These are phyloP conservation scores for Clathrospora elynae DNA, from an alignment of 2,329 filamentous ascomycete genomes.

Conservation along the genomic window DNA sequence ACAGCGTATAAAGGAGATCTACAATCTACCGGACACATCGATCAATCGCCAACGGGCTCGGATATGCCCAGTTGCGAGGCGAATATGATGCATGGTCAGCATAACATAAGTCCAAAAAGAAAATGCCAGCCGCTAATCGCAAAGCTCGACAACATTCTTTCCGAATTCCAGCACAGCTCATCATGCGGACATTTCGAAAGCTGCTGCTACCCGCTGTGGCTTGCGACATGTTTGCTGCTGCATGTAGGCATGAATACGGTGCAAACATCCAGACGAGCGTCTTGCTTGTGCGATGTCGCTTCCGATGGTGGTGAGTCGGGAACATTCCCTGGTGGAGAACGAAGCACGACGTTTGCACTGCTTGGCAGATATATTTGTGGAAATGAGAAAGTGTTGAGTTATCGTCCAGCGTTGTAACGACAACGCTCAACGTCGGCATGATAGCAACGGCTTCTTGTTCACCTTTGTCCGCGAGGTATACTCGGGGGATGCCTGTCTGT, in stretches of 20 bases:
- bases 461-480: too few species aligned
- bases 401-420: too few species aligned
- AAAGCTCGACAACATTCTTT: not conserved
- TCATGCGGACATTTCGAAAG: constrained; percentile 5
- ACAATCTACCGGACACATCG: too few species aligned
- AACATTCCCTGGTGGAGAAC: constrained; percentile 3
- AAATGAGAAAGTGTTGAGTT: constrained; percentile 3
- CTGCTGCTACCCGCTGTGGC: constrained; percentile 14
- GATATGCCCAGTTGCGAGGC: not conserved
- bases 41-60: too few species aligned
- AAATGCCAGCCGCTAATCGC: constrained; percentile 9
- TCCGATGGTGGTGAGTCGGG: constrained; percentile 11
- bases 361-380: constrained; percentile 6
- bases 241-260: constrained; percentile 16
- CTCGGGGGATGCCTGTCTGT: constrained; percentile 17
- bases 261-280: constrained; percentile 8
- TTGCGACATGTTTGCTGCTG: constrained; percentile 11
- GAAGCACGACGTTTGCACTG: constrained; percentile 4
- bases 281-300: constrained; percentile 20
- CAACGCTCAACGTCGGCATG: too few species aligned
- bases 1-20: too few species aligned
- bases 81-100: too few species aligned
- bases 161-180: constrained; percentile 3
- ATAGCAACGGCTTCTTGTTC: not conserved
- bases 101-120: not conserved